phyloP scores from a whole-genome alignment of 176 grass and related monocot species.

The Eleusine coracana region DNA sequence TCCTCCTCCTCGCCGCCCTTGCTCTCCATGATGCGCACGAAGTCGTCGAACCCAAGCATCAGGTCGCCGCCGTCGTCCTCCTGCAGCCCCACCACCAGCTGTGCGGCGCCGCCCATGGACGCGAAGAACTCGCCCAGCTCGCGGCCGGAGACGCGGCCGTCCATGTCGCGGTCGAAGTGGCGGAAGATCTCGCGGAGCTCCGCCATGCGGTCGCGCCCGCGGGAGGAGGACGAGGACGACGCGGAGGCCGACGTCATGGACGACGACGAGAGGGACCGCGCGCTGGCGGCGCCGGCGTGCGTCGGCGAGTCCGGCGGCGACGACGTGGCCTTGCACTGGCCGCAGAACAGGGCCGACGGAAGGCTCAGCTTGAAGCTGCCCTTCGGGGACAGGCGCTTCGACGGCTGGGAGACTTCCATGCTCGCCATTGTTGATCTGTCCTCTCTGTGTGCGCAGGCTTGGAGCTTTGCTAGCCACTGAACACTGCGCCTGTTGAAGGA shows the following conservation, averaged over 20 bases:
- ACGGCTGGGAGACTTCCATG: conserved; percentile 47
- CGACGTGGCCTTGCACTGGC: conserved; percentile 49
- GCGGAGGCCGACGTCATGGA: conserved; percentile 33
- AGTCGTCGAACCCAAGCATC: conserved; percentile 72
- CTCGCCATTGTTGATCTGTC: conserved; percentile 39
- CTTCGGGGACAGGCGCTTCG: conserved; percentile 52
- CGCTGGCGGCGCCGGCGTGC: not conserved
- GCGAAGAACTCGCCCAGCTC: conserved; percentile 74
- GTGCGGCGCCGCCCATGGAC: conserved; percentile 53
- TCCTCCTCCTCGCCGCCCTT: conserved; percentile 65
- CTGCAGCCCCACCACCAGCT: not conserved
- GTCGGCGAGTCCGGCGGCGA: conserved; percentile 53
- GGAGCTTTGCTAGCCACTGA: not conserved
- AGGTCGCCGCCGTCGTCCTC: not conserved
- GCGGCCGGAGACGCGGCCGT: conserved; percentile 64
- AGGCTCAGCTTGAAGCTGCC: conserved; percentile 71
- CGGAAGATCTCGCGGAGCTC: conserved; percentile 76
- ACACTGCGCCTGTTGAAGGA: conserved; percentile 2
- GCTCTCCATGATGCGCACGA: conserved; percentile 73
- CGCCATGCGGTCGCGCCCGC: conserved; percentile 32
- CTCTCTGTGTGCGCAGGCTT: not conserved
- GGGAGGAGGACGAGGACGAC: conserved; percentile 15
- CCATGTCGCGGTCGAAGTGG: conserved; percentile 82
- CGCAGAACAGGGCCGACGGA: conserved; percentile 45
- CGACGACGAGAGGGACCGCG: conserved; percentile 34